Evolutionary conservation across 2,329 filamentous ascomycete species (phyloP).

Genomic region (Ceratocystis cacaofunesta): DNA sequence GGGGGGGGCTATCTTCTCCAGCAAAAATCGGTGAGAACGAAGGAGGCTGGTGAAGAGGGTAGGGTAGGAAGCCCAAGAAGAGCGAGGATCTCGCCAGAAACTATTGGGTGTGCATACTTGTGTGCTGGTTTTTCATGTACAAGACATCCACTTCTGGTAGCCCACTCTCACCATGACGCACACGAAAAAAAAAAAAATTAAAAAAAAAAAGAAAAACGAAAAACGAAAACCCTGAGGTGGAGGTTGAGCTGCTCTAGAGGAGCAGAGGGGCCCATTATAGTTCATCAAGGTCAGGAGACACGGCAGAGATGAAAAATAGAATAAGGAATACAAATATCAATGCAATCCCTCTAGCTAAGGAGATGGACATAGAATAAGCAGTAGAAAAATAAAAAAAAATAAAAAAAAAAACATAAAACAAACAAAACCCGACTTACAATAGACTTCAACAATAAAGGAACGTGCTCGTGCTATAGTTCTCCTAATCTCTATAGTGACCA

Average conservation of each 20-base stretch:
- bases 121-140: neutral
- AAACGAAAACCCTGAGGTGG: neutral
- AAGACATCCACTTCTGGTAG: neutral
- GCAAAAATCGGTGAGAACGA: neutral
- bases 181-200: neutral
- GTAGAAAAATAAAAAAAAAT: neutral
- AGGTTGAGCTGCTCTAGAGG: neutral
- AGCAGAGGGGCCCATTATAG: no score
- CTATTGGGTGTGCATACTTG: neutral
- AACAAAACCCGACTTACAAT: neutral
- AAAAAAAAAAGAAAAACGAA: neutral
- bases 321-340: neutral
- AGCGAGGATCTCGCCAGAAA: neutral
- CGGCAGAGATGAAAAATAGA: neutral
- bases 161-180: neutral
- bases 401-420: neutral
- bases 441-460: neutral
- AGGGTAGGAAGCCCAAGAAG: neutral
- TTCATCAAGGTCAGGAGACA: neutral
- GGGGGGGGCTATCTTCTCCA: neutral
- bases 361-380: neutral
- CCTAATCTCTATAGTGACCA: slow-evolving; percentile 2
- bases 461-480: neutral
- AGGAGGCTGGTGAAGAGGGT: neutral
- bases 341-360: no score